Percentiles rank a stretch among this genome's conserved stretches.
Conservation (phyloP, 306 rosid species). For the Cicer chorassanicum region DNA sequence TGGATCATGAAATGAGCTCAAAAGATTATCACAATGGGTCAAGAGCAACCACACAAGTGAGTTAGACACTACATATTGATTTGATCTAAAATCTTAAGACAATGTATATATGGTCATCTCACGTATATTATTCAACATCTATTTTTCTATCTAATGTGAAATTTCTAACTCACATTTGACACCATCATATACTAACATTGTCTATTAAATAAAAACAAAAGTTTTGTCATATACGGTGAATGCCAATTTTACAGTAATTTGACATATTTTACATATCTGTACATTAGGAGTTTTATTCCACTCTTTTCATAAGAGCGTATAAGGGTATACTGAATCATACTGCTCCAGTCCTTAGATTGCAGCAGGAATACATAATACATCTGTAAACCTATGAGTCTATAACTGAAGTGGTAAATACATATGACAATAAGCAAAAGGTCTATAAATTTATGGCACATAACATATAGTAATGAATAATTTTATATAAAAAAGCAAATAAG, state of each 20-base stretch:
- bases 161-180: no score
- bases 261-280: not conserved
- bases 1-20: no score
- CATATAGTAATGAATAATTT: constrained; percentile 32
- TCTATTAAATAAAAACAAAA: no score
- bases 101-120: no score
- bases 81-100: no score
- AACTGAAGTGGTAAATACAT: constrained; percentile 22
- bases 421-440: constrained; percentile 30
- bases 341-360: not conserved
- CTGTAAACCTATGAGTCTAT: constrained; percentile 10
- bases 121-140: no score
- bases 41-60: no score
- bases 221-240: not conserved
- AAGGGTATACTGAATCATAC: constrained; percentile 18
- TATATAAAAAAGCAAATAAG: constrained; percentile 23
- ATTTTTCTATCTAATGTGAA: no score
- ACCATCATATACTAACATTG: no score
- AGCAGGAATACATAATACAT: not conserved
- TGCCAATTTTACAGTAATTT: not conserved
- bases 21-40: no score
- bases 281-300: not conserved
- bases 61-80: no score
- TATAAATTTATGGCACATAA: constrained; percentile 25
- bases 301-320: not conserved